Evolutionary conservation across 23 red algal genomes (phyloP).

Genomic region (Gracilaria gracilis): DNA sequence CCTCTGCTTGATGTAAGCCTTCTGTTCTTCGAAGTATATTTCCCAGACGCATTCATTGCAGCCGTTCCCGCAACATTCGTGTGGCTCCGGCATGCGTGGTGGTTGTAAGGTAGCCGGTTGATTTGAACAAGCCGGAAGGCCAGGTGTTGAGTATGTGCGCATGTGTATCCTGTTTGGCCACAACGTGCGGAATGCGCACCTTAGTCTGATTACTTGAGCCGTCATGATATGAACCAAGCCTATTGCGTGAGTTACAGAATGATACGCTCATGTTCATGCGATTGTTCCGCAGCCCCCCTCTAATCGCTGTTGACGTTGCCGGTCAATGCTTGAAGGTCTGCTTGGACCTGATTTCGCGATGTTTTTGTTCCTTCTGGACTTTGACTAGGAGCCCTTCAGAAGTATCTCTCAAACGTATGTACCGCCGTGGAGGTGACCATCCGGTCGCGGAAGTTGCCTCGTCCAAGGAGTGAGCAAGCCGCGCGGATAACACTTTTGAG

Average conservation of each 20-base stretch:
- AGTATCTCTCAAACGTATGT: too few relatives aligned
- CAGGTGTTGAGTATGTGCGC: background rate
- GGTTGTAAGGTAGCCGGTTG: constrained; percentile 11
- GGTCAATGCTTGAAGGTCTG: too few relatives aligned
- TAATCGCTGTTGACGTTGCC: background rate
- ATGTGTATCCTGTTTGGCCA: background rate
- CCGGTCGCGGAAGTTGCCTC: too few relatives aligned
- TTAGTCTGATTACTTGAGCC: background rate
- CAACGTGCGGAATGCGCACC: background rate
- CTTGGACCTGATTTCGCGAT: too few relatives aligned
- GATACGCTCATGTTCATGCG: background rate
- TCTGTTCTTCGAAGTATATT: constrained; percentile 66
- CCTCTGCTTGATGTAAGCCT: constrained; percentile 49
- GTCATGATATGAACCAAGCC: background rate
- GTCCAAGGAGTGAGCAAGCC: too few relatives aligned
- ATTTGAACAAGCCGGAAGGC: background rate
- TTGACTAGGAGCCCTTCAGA: too few relatives aligned
- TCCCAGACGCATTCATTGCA: constrained; percentile 86
- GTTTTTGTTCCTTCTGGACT: too few relatives aligned
- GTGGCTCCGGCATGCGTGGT: constrained; percentile 69
- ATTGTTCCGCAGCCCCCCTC: background rate
- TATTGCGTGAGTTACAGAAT: background rate
- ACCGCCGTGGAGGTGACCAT: too few relatives aligned
- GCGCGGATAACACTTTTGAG: too few relatives aligned
- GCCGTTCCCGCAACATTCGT: constrained; percentile 93